phyloP scores from a whole-genome alignment of 2,329 filamentous ascomycete genomes.

The Ophiostoma fasciatum region DNA sequence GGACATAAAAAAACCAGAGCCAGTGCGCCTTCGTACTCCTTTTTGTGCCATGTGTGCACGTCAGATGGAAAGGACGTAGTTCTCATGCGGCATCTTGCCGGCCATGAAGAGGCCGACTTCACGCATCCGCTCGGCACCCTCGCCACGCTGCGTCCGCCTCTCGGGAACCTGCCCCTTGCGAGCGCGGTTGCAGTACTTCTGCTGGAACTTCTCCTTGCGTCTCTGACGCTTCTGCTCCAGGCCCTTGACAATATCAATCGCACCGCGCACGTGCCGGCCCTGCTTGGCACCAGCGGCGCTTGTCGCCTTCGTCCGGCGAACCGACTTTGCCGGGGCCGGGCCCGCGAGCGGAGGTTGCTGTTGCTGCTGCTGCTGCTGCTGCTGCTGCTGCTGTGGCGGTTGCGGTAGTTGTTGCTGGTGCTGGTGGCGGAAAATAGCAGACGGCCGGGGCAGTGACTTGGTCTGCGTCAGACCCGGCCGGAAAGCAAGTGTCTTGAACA shows the following conservation, averaged over 20 bases:
- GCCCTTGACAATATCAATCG: conserved; percentile 94
- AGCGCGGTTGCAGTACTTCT: conserved; percentile 76
- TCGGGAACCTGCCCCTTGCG: conserved; percentile 49
- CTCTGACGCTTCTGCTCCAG: conserved; percentile 88
- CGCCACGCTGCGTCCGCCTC: conserved; percentile 61
- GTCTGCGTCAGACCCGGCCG: conserved; percentile 59
- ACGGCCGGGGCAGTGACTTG: conserved; percentile 72
- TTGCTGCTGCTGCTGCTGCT: conserved; percentile 21
- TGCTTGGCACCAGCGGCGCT: conserved; percentile 15
- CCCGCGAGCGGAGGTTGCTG: no score
- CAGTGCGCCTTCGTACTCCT: no score
- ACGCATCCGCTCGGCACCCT: conserved; percentile 85
- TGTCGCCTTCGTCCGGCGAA: conserved; percentile 16
- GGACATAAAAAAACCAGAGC: not conserved
- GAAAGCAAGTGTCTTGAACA: conserved; percentile 32
- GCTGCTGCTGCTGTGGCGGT: not conserved
- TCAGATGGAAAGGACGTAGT: conserved; percentile 64
- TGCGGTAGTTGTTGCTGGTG: conserved; percentile 19
- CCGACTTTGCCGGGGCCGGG: no score
- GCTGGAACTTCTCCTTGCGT: conserved; percentile 80
- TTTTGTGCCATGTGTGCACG: not conserved
- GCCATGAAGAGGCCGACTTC: conserved; percentile 82
- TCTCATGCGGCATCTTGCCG: conserved; percentile 58
- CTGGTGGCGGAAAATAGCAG: conserved; percentile 50
- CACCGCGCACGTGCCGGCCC: conserved; percentile 65